Percentiles rank a stretch among this genome's conserved stretches.
Evolutionary conservation across 73 alveolate genomes (phyloP).

Genomic region (Diophrys appendiculata): DNA sequence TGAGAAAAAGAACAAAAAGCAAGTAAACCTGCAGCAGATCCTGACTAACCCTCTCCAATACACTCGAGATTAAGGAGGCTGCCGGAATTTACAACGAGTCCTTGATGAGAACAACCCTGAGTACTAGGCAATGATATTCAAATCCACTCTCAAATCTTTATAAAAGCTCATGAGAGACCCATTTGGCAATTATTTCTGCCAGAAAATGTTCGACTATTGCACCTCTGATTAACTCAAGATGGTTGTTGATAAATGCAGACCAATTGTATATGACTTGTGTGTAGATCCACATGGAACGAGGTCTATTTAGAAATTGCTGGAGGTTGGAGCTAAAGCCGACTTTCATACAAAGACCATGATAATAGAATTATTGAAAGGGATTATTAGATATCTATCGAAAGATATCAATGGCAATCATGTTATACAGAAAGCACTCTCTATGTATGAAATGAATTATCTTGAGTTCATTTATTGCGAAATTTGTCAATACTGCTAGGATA

Average conservation of each 20-base stretch:
- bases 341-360: constrained; percentile 36
- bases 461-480: constrained; percentile 56
- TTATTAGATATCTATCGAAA: constrained; percentile 39
- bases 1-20: too few species aligned
- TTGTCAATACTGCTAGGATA: constrained; percentile 40
- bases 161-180: constrained; percentile 85
- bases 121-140: too few species aligned
- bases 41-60: too few species aligned
- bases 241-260: constrained; percentile 23
- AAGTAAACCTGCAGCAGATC: too few species aligned
- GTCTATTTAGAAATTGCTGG: constrained; percentile 65
- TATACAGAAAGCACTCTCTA: constrained; percentile 63
- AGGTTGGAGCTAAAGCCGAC: constrained; percentile 42
- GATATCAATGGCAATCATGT: constrained; percentile 78
- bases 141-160: too few species aligned
- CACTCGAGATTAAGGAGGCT: too few species aligned
- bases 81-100: too few species aligned
- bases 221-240: constrained; percentile 58
- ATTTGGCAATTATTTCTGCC: constrained; percentile 90
- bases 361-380: constrained; percentile 20
- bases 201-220: constrained; percentile 74
- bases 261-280: constrained; percentile 58
- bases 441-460: constrained; percentile 34
- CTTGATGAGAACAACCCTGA: too few species aligned
- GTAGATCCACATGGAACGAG: constrained; percentile 76